Evolutionary conservation across 139 green algal genomes (phyloP).

Genomic region (Ettlia oleoabundans): DNA sequence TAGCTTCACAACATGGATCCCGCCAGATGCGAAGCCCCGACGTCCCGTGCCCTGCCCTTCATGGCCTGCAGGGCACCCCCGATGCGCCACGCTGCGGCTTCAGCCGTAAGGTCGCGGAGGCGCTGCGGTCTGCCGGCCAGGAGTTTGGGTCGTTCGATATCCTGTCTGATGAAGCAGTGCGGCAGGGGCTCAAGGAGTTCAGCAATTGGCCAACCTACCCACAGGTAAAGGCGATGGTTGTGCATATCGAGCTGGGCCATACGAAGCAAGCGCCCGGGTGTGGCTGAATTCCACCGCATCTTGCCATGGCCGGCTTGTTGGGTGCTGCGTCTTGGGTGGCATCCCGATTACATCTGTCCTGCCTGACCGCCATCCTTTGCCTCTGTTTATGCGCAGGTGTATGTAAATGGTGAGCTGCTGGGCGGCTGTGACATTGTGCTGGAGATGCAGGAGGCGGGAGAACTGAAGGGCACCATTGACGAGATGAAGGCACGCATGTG

Average conservation of each 20-base stretch:
- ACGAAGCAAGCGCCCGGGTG: too few relatives aligned
- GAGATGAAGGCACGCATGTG: constrained; percentile 33
- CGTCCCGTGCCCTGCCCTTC: background rate
- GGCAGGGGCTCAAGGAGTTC: constrained; percentile 84
- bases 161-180: constrained; percentile 77
- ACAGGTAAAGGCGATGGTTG: constrained; percentile 44
- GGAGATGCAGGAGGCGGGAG: constrained; percentile 61
- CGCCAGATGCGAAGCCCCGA: background rate
- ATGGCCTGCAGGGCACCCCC: constrained; percentile 80
- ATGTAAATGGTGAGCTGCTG: constrained; percentile 85
- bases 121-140: constrained; percentile 54
- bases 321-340: too few relatives aligned
- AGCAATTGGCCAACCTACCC: constrained; percentile 91
- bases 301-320: too few relatives aligned
- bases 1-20: background rate
- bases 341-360: background rate
- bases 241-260: constrained; percentile 61
- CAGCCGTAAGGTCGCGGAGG: constrained; percentile 75
- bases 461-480: constrained; percentile 35
- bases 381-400: constrained; percentile 82
- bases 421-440: constrained; percentile 89
- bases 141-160: constrained; percentile 91
- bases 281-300: too few relatives aligned
- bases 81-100: constrained; percentile 90
- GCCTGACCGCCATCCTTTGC: background rate